phyloP scores from a whole-genome alignment of 148 eudicot genomes.

The Arctostaphylos glauca region DNA sequence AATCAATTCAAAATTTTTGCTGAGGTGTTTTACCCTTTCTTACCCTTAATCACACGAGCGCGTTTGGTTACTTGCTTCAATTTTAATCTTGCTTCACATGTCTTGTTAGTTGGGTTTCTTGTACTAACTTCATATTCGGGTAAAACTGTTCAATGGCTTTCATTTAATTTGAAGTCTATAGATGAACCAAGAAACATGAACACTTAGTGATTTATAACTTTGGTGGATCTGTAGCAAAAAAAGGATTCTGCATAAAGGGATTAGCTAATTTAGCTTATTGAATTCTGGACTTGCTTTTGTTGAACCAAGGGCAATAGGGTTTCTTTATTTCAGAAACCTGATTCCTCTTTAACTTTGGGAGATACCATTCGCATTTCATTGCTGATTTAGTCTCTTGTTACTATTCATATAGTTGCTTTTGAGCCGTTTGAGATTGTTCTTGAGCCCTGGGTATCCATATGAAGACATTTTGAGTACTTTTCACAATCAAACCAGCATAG shows the following conservation, averaged over 20 bases:
- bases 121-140: not conserved
- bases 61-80: not conserved
- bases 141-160: not conserved
- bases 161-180: not conserved
- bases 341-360: not conserved
- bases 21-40: not conserved
- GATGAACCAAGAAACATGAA: not conserved
- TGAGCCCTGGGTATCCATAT: constrained; percentile 92
- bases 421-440: constrained; percentile 76
- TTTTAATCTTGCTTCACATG: not conserved
- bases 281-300: not conserved
- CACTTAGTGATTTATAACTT: not conserved
- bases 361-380: not conserved
- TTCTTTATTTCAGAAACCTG: not conserved
- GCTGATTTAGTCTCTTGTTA: constrained; percentile 8
- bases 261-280: not conserved
- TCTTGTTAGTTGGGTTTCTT: not conserved
- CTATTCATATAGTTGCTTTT: constrained; percentile 61
- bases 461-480: constrained; percentile 72
- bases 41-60: not conserved
- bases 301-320: not conserved
- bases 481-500: constrained; percentile 77
- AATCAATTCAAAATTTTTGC: not conserved
- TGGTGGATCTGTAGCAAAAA: not conserved
- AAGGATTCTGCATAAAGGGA: not conserved